phyloP scores from a whole-genome alignment of 306 rosid genomes.

The Vigna trinervia region DNA sequence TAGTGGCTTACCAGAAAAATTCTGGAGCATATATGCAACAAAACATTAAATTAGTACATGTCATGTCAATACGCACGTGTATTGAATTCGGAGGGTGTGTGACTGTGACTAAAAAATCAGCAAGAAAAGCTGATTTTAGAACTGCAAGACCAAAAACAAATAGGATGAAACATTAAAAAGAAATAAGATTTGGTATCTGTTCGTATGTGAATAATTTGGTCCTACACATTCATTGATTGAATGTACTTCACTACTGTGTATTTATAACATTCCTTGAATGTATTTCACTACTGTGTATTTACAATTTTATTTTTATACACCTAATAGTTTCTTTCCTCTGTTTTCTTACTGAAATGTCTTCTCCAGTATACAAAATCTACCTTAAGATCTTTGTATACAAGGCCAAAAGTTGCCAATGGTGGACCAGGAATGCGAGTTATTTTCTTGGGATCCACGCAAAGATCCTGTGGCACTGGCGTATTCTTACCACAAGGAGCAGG shows the following conservation, averaged over 20 bases:
- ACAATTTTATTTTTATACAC: not conserved
- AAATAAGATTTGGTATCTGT: not conserved
- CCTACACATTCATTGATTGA: not conserved
- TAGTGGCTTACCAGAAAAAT: conserved; percentile 1
- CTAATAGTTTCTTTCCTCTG: not conserved
- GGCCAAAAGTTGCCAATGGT: conserved; percentile 45
- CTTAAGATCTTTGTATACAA: conserved; percentile 43
- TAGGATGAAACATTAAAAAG: not conserved
- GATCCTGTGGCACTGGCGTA: conserved; percentile 80
- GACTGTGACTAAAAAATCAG: not conserved
- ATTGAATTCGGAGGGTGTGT: too few relatives aligned
- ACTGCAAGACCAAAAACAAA: not conserved
- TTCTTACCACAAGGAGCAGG: conserved; percentile 74
- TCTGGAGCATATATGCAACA: conserved; percentile 15
- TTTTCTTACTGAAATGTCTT: conserved; percentile 16
- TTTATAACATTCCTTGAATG: not conserved
- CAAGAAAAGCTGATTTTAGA: not conserved
- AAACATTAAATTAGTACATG: conserved; percentile 12
- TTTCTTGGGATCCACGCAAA: conserved; percentile 62
- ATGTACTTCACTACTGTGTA: not conserved
- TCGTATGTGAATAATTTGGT: not conserved
- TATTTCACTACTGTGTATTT: not conserved
- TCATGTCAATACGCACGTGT: not conserved
- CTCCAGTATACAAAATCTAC: conserved; percentile 47
- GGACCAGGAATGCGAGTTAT: conserved; percentile 84